Conservation (phyloP, 2,329 filamentous ascomycete species). For the Fusarium udum region DNA sequence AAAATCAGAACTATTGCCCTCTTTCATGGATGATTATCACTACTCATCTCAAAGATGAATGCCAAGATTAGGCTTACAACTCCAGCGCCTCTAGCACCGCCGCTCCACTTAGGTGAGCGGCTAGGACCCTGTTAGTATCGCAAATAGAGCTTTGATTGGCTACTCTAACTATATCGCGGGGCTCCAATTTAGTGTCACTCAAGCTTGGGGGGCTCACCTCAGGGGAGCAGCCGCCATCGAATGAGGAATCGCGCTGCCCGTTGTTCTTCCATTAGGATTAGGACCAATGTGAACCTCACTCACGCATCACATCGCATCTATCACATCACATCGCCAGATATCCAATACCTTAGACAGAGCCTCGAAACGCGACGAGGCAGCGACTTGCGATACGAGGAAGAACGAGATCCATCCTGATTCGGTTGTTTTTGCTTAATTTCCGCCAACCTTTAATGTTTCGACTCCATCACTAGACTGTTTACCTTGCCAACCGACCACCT, state of each 20-base stretch:
- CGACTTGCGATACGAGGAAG: constrained; percentile 9
- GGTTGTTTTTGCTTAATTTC: constrained; percentile 10
- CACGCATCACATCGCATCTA: constrained; percentile 34
- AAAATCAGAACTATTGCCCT: background rate
- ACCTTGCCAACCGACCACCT: constrained; percentile 22
- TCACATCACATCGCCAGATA: constrained; percentile 26
- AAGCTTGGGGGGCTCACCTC: constrained; percentile 36
- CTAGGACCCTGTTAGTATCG: constrained; percentile 31
- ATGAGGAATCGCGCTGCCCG: constrained; percentile 38
- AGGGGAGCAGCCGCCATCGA: constrained; percentile 41
- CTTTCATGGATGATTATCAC: background rate
- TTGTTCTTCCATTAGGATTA: constrained; percentile 20
- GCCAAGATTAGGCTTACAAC: constrained; percentile 32
- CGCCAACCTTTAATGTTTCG: constrained; percentile 27
- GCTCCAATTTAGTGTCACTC: constrained; percentile 42
- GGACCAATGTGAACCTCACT: constrained; percentile 36
- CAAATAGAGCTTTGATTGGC: constrained; percentile 24
- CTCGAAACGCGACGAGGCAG: constrained; percentile 22
- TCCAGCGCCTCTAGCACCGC: constrained; percentile 34
- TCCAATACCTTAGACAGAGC: constrained; percentile 24
- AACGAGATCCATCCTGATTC: constrained; percentile 9
- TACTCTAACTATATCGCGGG: constrained; percentile 25
- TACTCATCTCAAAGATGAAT: constrained; percentile 21
- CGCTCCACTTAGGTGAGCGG: constrained; percentile 37
- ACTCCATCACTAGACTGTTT: constrained; percentile 23